A percentile compares a stretch with the other conserved stretches of the same genome.
Evolutionary conservation across 768 basidiomycete species (phyloP).

Genomic region (Panaeolus papilionaceus): DNA sequence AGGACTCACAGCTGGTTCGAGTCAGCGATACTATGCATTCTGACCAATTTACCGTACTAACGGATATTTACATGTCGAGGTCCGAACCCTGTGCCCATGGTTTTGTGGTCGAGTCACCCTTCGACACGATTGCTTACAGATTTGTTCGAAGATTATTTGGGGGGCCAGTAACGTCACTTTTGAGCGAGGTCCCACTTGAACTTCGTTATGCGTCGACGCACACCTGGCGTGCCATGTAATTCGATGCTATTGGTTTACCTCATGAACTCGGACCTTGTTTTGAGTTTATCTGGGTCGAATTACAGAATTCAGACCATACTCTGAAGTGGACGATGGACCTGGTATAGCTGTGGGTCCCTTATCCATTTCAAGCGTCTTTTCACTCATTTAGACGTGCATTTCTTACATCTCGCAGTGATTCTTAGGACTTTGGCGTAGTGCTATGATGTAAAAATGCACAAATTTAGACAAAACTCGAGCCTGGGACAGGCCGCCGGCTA

Average conservation of each 20-base stretch:
- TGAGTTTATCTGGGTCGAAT: not conserved
- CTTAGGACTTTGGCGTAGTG: not conserved
- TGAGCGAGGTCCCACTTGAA: not conserved
- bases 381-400: not conserved
- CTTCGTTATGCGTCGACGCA: not conserved
- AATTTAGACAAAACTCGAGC: not conserved
- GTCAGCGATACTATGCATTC: not conserved
- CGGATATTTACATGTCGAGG: not conserved
- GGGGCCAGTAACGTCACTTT: not conserved
- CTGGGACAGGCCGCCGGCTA: slow-evolving; percentile 10
- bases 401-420: not conserved
- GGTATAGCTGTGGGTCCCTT: not conserved
- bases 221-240: not conserved
- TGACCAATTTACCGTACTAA: not conserved
- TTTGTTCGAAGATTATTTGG: not conserved
- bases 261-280: not conserved
- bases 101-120: not conserved
- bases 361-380: slow-evolving; percentile 4
- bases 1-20: not conserved
- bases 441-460: not conserved
- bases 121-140: not conserved
- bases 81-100: slow-evolving; percentile 2
- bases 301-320: not conserved
- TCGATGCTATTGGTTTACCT: not conserved
- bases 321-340: not conserved